Conservation (phyloP, 140 eudicot species). For the Senecio squalidus region DNA sequence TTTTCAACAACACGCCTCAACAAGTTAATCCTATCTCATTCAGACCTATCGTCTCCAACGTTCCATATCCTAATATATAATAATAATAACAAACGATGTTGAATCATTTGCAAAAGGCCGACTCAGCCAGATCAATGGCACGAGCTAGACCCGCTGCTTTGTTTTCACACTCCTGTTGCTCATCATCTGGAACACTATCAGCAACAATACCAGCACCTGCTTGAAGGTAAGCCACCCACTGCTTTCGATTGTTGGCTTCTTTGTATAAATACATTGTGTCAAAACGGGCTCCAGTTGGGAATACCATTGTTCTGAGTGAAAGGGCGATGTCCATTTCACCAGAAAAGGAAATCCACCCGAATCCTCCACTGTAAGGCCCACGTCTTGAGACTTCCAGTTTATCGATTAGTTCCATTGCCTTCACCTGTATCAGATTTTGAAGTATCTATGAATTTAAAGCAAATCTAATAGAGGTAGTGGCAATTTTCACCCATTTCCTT, state of each 20-base stretch:
- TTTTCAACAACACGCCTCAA: background rate
- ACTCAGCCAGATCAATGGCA: slow-evolving; percentile 89
- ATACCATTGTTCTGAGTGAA: slow-evolving; percentile 77
- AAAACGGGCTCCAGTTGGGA: slow-evolving; percentile 45
- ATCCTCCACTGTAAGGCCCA: slow-evolving; percentile 95
- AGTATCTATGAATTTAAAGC: background rate
- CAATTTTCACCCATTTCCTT: background rate
- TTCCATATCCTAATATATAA: background rate
- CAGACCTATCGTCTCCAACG: slow-evolving; percentile 5
- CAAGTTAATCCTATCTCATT: background rate
- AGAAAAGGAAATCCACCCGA: slow-evolving; percentile 69
- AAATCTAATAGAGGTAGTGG: background rate
- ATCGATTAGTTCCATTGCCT: slow-evolving; percentile 93
- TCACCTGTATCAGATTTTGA: slow-evolving; percentile 39
- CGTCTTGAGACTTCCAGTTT: slow-evolving; percentile 65
- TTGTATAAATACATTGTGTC: slow-evolving; percentile 72
- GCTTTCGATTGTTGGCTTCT: slow-evolving; percentile 44
- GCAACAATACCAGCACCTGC: slow-evolving; percentile 96
- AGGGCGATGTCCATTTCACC: slow-evolving; percentile 93
- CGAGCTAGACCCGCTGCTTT: slow-evolving; percentile 81
- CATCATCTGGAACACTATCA: slow-evolving; percentile 74
- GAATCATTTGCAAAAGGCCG: slow-evolving; percentile 46
- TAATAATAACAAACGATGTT: background rate
- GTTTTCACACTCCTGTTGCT: slow-evolving; percentile 78
- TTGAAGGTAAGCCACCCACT: slow-evolving; percentile 93